Percentiles rank a stretch among this genome's conserved stretches.
These are phyloP conservation scores for Heliocybe sulcata DNA, from an alignment of 1,284 basidiomycete species.

Conservation along the genomic window DNA sequence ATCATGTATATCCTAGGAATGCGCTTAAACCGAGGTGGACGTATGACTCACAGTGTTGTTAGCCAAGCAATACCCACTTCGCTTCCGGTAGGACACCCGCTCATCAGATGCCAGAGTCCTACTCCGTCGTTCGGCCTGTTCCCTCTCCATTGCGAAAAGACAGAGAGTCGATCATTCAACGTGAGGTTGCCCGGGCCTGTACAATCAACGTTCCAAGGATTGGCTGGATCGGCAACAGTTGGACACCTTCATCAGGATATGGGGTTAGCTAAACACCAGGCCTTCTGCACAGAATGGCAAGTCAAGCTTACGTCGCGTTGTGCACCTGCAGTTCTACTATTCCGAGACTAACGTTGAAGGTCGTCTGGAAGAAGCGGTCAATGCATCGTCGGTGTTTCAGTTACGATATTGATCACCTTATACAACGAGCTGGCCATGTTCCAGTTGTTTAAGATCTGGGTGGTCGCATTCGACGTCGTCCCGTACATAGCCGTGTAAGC, in stretches of 20 bases:
- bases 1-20: conserved; percentile 2
- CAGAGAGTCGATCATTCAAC: conserved; percentile 67
- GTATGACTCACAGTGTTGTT: conserved; percentile 50
- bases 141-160: conserved; percentile 84
- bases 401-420: conserved; percentile 34
- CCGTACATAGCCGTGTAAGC: conserved; percentile 65
- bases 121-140: conserved; percentile 61
- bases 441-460: conserved; percentile 72
- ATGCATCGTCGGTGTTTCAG: not conserved
- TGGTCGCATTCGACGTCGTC: conserved; percentile 56
- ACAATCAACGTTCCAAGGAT: conserved; percentile 59
- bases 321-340: conserved; percentile 78
- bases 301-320: conserved; percentile 35
- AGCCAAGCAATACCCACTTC: conserved; percentile 93
- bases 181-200: conserved; percentile 28
- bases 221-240: conserved; percentile 31
- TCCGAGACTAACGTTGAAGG: conserved; percentile 84
- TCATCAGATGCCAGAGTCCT: conserved; percentile 90
- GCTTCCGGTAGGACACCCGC: conserved; percentile 74
- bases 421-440: conserved; percentile 77
- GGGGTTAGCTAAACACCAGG: conserved; percentile 1
- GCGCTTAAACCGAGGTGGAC: no score
- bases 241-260: conserved; percentile 39
- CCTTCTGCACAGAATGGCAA: not conserved
- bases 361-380: conserved; percentile 25